Percentiles rank a stretch among this genome's conserved stretches.
Evolutionary conservation across 179 eudicot species (phyloP).

Genomic region (Sideroxylon spinosum): DNA sequence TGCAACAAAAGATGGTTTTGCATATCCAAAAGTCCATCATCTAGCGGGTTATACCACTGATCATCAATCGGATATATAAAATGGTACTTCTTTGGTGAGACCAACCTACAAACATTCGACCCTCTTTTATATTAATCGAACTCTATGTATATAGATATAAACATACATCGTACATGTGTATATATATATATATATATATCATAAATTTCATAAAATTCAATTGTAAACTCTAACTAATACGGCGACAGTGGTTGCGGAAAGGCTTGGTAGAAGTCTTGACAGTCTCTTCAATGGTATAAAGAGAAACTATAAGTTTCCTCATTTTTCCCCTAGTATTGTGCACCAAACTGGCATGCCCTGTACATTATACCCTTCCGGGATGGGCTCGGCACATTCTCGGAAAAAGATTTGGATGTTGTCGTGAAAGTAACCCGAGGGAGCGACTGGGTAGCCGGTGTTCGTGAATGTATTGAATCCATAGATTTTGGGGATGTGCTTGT

Average conservation of each 20-base stretch:
- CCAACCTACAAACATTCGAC: slow-evolving; percentile 66
- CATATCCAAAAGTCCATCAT: slow-evolving; percentile 36
- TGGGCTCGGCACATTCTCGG: slow-evolving; percentile 54
- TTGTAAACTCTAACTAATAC: slow-evolving; percentile 30
- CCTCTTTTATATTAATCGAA: neutral
- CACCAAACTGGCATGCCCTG: slow-evolving; percentile 67
- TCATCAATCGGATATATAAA: slow-evolving; percentile 60
- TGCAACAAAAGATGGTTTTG: slow-evolving; percentile 65
- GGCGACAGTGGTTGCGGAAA: slow-evolving; percentile 75
- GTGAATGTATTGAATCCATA: slow-evolving; percentile 55
- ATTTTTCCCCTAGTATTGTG: slow-evolving; percentile 54
- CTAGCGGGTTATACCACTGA: slow-evolving; percentile 58
- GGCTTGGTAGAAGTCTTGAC: slow-evolving; percentile 51
- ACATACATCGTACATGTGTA: no score
- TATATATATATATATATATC: no score
- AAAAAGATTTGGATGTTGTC: slow-evolving; percentile 63
- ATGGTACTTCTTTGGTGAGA: slow-evolving; percentile 82
- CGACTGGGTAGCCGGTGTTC: slow-evolving; percentile 49
- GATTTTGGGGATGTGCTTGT: slow-evolving; percentile 42
- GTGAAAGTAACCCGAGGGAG: slow-evolving; percentile 48
- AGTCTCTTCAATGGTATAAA: slow-evolving; percentile 65
- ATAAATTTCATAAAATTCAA: no score
- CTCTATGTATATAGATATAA: neutral
- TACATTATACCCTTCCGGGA: slow-evolving; percentile 51
- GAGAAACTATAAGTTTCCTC: slow-evolving; percentile 61